phyloP scores from a whole-genome alignment of 2,329 filamentous ascomycete species.

The Gremmenia infestans region DNA sequence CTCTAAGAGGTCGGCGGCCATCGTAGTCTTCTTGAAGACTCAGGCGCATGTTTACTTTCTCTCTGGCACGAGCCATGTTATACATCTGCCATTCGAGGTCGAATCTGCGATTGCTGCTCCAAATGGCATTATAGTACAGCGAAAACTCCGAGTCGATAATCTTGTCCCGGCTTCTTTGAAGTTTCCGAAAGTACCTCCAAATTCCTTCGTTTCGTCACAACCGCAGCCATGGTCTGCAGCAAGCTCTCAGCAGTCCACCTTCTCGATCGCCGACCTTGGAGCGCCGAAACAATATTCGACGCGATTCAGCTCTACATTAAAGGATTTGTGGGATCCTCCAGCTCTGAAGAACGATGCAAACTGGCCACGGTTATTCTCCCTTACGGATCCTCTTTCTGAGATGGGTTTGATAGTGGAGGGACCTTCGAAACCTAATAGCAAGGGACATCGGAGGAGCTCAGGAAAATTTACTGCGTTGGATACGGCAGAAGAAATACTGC shows the following conservation, averaged over 20 bases:
- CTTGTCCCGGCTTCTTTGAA: constrained; percentile 48
- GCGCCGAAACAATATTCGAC: constrained; percentile 50
- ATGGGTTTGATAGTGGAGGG: constrained; percentile 73
- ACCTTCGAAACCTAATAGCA: constrained; percentile 37
- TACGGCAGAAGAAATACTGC: constrained; percentile 75
- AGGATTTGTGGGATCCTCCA: constrained; percentile 53
- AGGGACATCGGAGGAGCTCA: constrained; percentile 36
- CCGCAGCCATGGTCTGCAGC: constrained; percentile 46
- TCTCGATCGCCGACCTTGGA: constrained; percentile 53
- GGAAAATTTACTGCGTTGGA: constrained; percentile 58
- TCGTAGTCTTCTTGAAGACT: constrained; percentile 87
- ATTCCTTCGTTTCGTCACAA: constrained; percentile 75
- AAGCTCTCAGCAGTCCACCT: constrained; percentile 45
- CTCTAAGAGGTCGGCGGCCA: constrained; percentile 49
- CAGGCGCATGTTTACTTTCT: constrained; percentile 94
- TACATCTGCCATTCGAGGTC: constrained; percentile 93
- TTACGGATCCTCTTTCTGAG: constrained; percentile 82
- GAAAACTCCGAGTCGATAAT: constrained; percentile 57
- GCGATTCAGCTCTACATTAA: constrained; percentile 48
- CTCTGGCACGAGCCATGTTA: constrained; percentile 77
- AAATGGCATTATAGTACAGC: constrained; percentile 78
- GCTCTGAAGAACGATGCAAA: constrained; percentile 51
- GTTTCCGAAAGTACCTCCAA: constrained; percentile 64
- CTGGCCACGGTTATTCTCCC: constrained; percentile 72
- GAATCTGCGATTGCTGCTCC: constrained; percentile 80